These are phyloP conservation scores for Mariannaea sp. DNA, from an alignment of 2,329 filamentous ascomycete genomes.

Conservation along the genomic window DNA sequence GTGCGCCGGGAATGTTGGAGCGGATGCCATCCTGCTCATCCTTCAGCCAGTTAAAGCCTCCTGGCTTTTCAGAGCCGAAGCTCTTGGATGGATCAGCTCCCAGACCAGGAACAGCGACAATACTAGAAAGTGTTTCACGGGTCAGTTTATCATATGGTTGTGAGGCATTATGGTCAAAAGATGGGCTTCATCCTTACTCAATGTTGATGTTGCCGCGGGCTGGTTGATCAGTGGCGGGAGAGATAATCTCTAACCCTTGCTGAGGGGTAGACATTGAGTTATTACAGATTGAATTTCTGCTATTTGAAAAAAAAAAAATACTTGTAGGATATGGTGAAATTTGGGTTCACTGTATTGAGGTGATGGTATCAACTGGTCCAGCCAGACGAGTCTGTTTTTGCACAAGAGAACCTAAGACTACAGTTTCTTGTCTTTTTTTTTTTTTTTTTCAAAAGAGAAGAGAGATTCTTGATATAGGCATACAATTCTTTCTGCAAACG, in stretches of 20 bases:
- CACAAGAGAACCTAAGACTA: too few species aligned
- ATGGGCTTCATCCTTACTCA: conserved; percentile 9
- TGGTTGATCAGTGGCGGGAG: conserved; percentile 2
- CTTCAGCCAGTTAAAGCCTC: conserved; percentile 20
- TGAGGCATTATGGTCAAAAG: too few species aligned
- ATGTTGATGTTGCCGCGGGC: conserved; percentile 7
- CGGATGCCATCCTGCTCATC: conserved; percentile 12
- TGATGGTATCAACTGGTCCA: not conserved
- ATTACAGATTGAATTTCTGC: not conserved
- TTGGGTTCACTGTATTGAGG: not conserved
- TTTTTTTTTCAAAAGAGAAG: too few species aligned
- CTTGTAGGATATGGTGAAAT: not conserved
- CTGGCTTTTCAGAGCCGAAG: conserved; percentile 13
- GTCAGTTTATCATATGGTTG: too few species aligned
- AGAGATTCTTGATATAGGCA: too few species aligned
- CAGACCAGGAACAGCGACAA: conserved; percentile 11
- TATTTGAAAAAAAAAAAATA: too few species aligned
- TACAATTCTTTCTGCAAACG: too few species aligned
- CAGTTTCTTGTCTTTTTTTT: too few species aligned
- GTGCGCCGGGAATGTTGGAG: conserved; percentile 11
- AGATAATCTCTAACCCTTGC: conserved; percentile 7
- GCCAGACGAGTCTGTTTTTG: not conserved
- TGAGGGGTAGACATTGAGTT: conserved; percentile 8
- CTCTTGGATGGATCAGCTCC: conserved; percentile 19
- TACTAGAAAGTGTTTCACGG: not conserved